Percentiles rank a stretch among this genome's conserved stretches.
phyloP scores from a whole-genome alignment of 345 rosid species.

The Eucalyptus grandis region DNA sequence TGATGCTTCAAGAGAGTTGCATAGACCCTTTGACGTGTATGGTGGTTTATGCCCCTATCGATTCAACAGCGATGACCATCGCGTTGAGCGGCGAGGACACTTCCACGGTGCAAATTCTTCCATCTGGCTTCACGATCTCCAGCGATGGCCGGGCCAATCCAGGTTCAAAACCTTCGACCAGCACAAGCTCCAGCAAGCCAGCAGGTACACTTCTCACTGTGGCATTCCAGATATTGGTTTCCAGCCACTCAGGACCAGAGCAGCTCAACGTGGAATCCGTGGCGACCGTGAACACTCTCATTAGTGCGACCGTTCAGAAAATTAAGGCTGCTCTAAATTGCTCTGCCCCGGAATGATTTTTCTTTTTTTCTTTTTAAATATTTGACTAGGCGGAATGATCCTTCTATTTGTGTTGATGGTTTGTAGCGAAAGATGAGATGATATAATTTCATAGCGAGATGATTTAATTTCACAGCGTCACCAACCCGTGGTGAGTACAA shows the following conservation, averaged over 20 bases:
- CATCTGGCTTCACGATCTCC: slow-evolving; percentile 65
- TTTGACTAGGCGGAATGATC: neutral
- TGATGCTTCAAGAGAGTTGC: slow-evolving; percentile 55
- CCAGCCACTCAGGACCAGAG: neutral
- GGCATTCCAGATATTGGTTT: slow-evolving; percentile 48
- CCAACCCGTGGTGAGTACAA: neutral
- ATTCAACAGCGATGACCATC: slow-evolving; percentile 8
- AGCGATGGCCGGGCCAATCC: slow-evolving; percentile 15
- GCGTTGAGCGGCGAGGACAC: slow-evolving; percentile 23
- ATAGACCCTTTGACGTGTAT: slow-evolving; percentile 32
- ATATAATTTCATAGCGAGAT: neutral
- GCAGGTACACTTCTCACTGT: slow-evolving; percentile 43
- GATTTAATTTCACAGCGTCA: neutral
- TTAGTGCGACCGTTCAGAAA: slow-evolving; percentile 39
- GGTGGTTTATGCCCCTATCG: slow-evolving; percentile 53
- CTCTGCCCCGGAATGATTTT: slow-evolving; percentile 2
- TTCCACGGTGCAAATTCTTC: slow-evolving; percentile 32
- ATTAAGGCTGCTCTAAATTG: slow-evolving; percentile 32
- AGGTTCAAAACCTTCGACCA: neutral
- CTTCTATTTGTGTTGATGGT: neutral
- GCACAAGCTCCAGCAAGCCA: neutral
- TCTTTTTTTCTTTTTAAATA: neutral
- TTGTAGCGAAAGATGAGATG: neutral
- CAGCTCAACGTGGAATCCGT: slow-evolving; percentile 24
- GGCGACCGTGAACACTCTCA: slow-evolving; percentile 32